These are phyloP conservation scores for Trichoderma citrinoviride DNA, from an alignment of 2,329 filamentous ascomycete species.

Conservation along the genomic window DNA sequence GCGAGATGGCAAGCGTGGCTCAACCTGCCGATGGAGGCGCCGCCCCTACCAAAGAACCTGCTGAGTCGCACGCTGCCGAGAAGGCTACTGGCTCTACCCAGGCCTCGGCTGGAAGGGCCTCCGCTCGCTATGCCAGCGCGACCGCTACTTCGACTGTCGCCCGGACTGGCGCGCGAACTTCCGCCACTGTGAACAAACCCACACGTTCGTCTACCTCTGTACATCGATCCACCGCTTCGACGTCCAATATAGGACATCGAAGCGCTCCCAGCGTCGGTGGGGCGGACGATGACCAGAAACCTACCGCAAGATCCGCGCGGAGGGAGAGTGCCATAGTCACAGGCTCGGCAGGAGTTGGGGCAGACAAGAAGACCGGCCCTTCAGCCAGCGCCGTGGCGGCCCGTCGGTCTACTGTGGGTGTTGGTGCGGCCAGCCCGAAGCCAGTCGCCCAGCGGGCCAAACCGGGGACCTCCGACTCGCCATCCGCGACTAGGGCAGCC, in stretches of 20 bases:
- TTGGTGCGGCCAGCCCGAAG: constrained; percentile 37
- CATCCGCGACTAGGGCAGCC: constrained; percentile 35
- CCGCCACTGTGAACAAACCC: constrained; percentile 46
- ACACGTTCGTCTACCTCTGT: constrained; percentile 44
- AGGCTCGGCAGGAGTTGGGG: constrained; percentile 35
- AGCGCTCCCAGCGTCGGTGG: constrained; percentile 49
- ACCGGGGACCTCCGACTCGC: neutral
- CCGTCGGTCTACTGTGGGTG: constrained; percentile 35
- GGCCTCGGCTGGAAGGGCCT: constrained; percentile 5
- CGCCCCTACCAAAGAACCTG: neutral
- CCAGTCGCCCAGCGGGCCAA: neutral
- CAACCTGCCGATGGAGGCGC: neutral
- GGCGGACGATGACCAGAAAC: constrained; percentile 51
- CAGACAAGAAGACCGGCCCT: constrained; percentile 38
- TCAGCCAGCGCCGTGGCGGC: constrained; percentile 33
- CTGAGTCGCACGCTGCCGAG: neutral
- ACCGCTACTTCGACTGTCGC: constrained; percentile 26
- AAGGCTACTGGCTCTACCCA: neutral
- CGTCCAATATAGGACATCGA: constrained; percentile 43
- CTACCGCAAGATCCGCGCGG: constrained; percentile 39
- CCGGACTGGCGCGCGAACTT: constrained; percentile 35
- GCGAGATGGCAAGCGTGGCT: neutral
- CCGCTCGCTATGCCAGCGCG: constrained; percentile 10
- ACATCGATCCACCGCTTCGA: constrained; percentile 36
- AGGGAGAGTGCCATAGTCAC: constrained; percentile 46